Base-by-base conservation (phyloP, 176 grass and related monocot genomes). In the Raddia guianensis region DNA sequence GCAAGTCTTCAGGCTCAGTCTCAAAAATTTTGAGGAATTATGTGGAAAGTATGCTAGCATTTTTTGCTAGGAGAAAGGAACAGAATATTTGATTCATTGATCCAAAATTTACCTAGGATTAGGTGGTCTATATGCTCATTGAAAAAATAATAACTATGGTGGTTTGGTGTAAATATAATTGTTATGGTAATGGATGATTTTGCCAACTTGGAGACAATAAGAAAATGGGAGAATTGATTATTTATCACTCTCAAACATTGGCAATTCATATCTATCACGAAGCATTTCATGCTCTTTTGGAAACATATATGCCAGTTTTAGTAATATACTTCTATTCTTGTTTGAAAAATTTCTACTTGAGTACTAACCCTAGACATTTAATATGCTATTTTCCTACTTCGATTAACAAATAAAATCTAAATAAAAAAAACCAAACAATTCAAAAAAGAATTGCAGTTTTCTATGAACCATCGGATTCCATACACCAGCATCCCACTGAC, bases 401-500 rank as follows among this genome's bases (percentile, higher is more conserved):
- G 12, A 49, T 61, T 74, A 69, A 63, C 15, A 54, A 21, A 45
- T 66, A 80, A 34, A 68, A 0, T 83, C 40, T 14, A 80, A 52
- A 42, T 18, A 14, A 58, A 58, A 46, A 88, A 68, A 10, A 32
- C 44, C 12, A 88, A 62, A 4, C 56, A 42, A 19, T 32, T 80
- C 2, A 35, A 61, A 77, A 55, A 49, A 56, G 35, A 37, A 67
- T 5, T 69, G 63, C 40, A 43, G 20, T 84, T 84, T 62, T 9
- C 55, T 75, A 21, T 63, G 16, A 16, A 55, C 7, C 32, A 75
- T 68, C 50, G 49, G 12, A 84, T 85, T 69, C 35, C 40, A 64
- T 80, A 42, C 76, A 51, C 64, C 50, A 56, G 80, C 55, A 61
- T 70, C 64, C 10, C 5, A 63, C 82, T 89, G 56, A 85, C 48